These are phyloP conservation scores for Fagopyrum homotropicum DNA, from an alignment of 148 eudicot genomes.

Conservation along the genomic window DNA sequence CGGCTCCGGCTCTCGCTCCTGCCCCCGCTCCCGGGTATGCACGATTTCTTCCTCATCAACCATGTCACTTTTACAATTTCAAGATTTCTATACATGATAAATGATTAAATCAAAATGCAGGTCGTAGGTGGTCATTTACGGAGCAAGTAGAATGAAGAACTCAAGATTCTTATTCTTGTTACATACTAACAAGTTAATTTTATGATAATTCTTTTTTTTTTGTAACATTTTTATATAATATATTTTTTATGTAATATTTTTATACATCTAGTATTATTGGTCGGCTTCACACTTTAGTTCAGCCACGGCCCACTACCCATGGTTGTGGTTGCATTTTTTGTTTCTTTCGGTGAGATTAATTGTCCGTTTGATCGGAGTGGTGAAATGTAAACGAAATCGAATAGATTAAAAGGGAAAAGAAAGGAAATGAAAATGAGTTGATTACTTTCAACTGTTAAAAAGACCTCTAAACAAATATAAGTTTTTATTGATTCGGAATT, in stretches of 20 bases:
- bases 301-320: neutral
- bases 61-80: no score
- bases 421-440: no score
- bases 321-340: neutral
- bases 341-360: neutral
- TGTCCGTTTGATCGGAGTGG: no score
- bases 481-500: no score
- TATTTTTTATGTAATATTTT: neutral
- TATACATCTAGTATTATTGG: neutral
- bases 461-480: no score
- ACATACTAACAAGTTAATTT: constrained; percentile 1
- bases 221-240: neutral
- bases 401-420: no score
- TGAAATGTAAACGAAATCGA: no score
- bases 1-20: neutral
- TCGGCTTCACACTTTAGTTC: neutral
- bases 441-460: no score
- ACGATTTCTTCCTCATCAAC: no score
- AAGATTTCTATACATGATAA: neutral
- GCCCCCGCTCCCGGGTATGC: neutral
- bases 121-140: neutral
- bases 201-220: neutral
- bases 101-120: no score
- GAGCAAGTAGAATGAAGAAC: neutral
- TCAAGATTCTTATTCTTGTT: neutral